Conservation (phyloP, 2,329 filamentous ascomycete genomes). For the Aspergillus viridinutans region DNA sequence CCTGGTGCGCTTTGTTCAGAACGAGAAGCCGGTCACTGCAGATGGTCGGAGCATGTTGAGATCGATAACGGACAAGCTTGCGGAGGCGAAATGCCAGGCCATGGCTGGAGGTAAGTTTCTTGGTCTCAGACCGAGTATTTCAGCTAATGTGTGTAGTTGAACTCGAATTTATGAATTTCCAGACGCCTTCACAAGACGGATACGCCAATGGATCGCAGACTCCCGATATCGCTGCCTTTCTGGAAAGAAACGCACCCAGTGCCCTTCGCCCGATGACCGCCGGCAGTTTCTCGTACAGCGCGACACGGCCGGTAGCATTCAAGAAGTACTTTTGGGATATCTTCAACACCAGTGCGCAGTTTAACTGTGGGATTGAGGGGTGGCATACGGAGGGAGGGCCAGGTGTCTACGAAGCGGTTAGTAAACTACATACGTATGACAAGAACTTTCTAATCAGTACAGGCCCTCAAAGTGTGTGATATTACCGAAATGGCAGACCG, state of each 20-base stretch:
- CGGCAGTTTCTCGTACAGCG: conserved; percentile 90
- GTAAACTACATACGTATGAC: conserved; percentile 11
- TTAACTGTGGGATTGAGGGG: conserved; percentile 76
- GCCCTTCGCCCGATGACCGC: conserved; percentile 75
- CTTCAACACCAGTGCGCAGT: conserved; percentile 71
- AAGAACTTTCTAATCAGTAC: background rate
- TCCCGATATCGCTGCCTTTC: conserved; percentile 71
- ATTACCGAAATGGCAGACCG: conserved; percentile 84
- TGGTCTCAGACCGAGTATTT: background rate
- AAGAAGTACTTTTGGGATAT: conserved; percentile 86
- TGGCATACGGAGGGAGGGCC: conserved; percentile 93
- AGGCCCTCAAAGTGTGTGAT: conserved; percentile 79
- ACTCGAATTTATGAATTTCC: conserved; percentile 66
- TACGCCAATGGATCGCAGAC: conserved; percentile 68
- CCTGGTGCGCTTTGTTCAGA: conserved; percentile 74
- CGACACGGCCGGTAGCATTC: conserved; percentile 80
- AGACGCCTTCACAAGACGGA: conserved; percentile 25
- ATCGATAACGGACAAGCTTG: conserved; percentile 62
- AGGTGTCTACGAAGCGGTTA: conserved; percentile 83
- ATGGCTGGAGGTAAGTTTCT: conserved; percentile 73
- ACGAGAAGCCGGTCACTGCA: conserved; percentile 65
- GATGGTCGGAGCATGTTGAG: conserved; percentile 74
- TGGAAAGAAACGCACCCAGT: conserved; percentile 66
- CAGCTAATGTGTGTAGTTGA: conserved; percentile 58
- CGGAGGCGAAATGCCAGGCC: conserved; percentile 64